These are phyloP conservation scores for Hyphopichia khmerensis DNA, from an alignment of 1,139 yeast genomes.

Conservation along the genomic window DNA sequence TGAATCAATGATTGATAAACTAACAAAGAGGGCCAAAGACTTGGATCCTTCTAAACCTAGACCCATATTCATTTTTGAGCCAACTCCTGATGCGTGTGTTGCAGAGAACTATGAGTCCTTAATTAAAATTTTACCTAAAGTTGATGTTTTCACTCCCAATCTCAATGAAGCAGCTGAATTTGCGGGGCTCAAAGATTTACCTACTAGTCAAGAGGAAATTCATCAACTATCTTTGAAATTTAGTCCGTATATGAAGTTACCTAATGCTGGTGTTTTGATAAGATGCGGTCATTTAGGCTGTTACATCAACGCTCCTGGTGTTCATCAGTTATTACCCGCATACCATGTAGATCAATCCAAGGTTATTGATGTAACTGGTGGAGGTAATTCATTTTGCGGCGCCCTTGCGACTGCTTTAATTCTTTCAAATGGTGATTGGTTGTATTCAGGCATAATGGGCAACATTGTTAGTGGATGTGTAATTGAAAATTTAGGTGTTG, in stretches of 20 bases:
- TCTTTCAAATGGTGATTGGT: constrained; percentile 48
- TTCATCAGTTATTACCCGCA: constrained; percentile 52
- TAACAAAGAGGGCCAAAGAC: constrained; percentile 13
- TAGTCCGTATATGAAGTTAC: constrained; percentile 33
- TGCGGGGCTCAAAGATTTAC: constrained; percentile 10
- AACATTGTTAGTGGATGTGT: constrained; percentile 77
- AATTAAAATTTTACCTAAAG: constrained; percentile 36
- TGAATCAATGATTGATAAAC: constrained; percentile 38
- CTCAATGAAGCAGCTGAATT: constrained; percentile 67
- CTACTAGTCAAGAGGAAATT: constrained; percentile 13
- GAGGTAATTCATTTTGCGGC: constrained; percentile 88
- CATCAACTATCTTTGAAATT: constrained; percentile 45
- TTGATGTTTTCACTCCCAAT: constrained; percentile 78
- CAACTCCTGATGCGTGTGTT: constrained; percentile 74
- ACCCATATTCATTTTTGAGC: constrained; percentile 67
- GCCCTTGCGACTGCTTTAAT: constrained; percentile 66
- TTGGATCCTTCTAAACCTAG: constrained; percentile 12
- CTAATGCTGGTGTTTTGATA: constrained; percentile 51
- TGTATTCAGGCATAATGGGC: constrained; percentile 63
- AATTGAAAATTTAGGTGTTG: constrained; percentile 77
- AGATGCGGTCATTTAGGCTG: constrained; percentile 77
- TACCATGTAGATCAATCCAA: constrained; percentile 54
- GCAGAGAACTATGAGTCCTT: constrained; percentile 48
- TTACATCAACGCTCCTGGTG: constrained; percentile 19
- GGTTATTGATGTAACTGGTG: constrained; percentile 90